Conservation (phyloP, 2,329 filamentous ascomycete genomes). For the Endoconidiophora polonica region DNA sequence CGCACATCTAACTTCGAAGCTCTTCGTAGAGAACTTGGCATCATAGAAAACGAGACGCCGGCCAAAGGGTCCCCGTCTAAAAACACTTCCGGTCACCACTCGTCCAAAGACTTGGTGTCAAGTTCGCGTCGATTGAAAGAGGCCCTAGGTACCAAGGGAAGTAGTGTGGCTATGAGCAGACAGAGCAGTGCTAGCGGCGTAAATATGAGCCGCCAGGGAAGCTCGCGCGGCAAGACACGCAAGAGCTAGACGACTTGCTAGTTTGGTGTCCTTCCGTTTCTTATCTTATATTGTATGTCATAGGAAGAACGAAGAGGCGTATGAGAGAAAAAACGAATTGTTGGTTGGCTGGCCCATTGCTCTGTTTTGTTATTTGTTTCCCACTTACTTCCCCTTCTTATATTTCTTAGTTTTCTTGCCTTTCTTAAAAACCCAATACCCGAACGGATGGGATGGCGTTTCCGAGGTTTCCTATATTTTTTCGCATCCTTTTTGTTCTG, state of each 20-base stretch:
- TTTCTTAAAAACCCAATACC: too few relatives aligned
- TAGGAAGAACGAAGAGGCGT: background rate
- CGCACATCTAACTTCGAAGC: slow-evolving; percentile 30
- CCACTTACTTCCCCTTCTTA: too few relatives aligned
- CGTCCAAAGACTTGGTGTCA: slow-evolving; percentile 37
- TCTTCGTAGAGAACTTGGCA: slow-evolving; percentile 32
- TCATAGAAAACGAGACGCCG: slow-evolving; percentile 25
- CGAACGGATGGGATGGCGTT: too few relatives aligned
- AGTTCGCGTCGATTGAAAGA: slow-evolving; percentile 39
- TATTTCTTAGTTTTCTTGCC: too few relatives aligned
- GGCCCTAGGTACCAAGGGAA: slow-evolving; percentile 19
- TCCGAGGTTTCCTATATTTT: too few relatives aligned
- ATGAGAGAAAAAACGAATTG: background rate
- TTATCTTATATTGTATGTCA: background rate
- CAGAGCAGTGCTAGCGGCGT: slow-evolving; percentile 38
- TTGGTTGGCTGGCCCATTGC: background rate
- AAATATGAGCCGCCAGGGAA: slow-evolving; percentile 39
- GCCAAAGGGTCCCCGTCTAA: slow-evolving; percentile 15
- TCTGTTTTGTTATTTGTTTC: background rate
- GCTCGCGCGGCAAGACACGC: slow-evolving; percentile 30
- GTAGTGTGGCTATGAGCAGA: slow-evolving; percentile 34
- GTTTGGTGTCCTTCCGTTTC: background rate
- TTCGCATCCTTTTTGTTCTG: too few relatives aligned
- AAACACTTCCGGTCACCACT: background rate
- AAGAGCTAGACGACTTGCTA: slow-evolving; percentile 17